Percentiles rank a stretch among this genome's conserved stretches.
phyloP scores from a whole-genome alignment of 2,329 filamentous ascomycete genomes.

The Colletotrichum lentis region DNA sequence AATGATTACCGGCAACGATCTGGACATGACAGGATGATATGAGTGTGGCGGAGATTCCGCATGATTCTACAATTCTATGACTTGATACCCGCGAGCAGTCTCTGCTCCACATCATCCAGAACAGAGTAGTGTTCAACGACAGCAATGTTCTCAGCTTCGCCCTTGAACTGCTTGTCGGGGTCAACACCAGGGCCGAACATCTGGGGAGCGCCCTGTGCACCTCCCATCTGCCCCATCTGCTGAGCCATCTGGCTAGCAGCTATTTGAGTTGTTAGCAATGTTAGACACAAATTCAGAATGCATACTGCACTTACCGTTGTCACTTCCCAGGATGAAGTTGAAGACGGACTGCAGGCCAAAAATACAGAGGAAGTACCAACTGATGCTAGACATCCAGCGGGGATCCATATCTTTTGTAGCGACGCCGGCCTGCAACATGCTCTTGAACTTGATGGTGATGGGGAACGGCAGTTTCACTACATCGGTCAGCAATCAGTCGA shows the following conservation, averaged over 20 bases:
- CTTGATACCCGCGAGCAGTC: constrained; percentile 70
- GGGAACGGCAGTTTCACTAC: constrained; percentile 95
- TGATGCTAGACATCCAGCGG: constrained; percentile 97
- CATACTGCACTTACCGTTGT: constrained; percentile 76
- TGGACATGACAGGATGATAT: constrained; percentile 10
- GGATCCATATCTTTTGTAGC: constrained; percentile 96
- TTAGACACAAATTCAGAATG: not conserved
- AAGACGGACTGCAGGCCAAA: constrained; percentile 97
- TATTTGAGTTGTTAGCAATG: constrained; percentile 52
- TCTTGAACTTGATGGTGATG: constrained; percentile 98
- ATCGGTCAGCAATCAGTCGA: constrained; percentile 39
- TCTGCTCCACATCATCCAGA: constrained; percentile 85
- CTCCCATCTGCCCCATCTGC: constrained; percentile 85
- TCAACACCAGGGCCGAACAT: constrained; percentile 94
- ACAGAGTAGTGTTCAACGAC: constrained; percentile 95
- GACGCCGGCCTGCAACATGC: constrained; percentile 97
- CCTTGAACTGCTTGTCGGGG: constrained; percentile 92
- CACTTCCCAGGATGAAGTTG: constrained; percentile 93
- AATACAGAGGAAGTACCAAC: constrained; percentile 98
- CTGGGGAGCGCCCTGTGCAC: constrained; percentile 63
- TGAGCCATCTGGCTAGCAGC: constrained; percentile 91
- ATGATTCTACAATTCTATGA: constrained; percentile 44
- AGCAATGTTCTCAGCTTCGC: constrained; percentile 92
- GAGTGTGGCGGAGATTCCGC: constrained; percentile 12
- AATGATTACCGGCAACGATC: not conserved